Evolutionary conservation across 768 basidiomycete genomes (phyloP), one percentile per base, ranked within the genome.

Genomic region (Chlorophyllum brunneum): DNA sequence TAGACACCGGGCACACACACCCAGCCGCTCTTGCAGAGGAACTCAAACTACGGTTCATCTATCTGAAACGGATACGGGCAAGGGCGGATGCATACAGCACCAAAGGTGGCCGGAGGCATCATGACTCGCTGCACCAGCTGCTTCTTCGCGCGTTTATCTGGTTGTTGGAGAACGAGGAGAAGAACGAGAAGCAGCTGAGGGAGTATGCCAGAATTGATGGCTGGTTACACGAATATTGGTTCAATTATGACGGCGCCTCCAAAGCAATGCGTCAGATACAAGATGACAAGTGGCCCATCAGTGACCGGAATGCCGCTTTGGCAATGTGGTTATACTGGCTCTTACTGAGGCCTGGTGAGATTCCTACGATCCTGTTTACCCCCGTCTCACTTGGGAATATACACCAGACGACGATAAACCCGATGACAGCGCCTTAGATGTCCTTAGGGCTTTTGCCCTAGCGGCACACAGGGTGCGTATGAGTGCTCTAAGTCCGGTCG

Each of bases 271-370:
- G 64, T 31, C 64, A 63, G 34, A 69, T 83, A 20, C 62, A 59
- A n/a, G 63, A 58, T 7, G 76, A 78, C 18, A 55, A 61, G 3
- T 91, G 88, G 87, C 84, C 83, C 0, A 61, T 67, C 31, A 77
- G 81, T 43, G 71, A 76, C 49, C 71, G 72, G 55, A 68, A 72
- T 16, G 78, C 75, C 39, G 71, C 83, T 2, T 63, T 89, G 40
- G 85, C 82, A 2, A 85, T 89, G 79, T 92, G 87, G 88, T 61
- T 91, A 15, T 80, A 87, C 59, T 92, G 88, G 87, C 80, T 87
- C 57, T 66, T 90, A 31, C 63, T 89, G 13, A 72, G 70, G 20
- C 77, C 80, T 54, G 78, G 88, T 85, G 56, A 58, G 83, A 49
- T 27, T 1, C 9, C 22, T 22, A 34, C 36, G 4, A 40, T 18